Percentiles rank a stretch among this genome's conserved stretches.
These are phyloP conservation scores for Cystofilobasidium bisporidii DNA, from an alignment of 768 basidiomycete genomes.

Conservation along the genomic window DNA sequence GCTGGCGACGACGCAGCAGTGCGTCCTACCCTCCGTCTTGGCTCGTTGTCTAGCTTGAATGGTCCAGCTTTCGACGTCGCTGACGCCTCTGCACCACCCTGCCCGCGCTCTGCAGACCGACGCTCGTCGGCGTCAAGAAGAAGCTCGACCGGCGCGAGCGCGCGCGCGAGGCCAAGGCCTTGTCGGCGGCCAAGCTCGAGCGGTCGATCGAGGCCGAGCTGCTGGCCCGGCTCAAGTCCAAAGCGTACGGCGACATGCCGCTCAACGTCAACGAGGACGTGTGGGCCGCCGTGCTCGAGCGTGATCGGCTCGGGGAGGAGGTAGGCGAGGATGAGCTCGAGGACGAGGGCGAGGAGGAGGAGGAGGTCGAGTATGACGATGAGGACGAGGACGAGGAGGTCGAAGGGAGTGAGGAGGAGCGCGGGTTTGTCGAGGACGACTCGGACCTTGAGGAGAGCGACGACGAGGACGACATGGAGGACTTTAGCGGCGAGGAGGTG, in stretches of 20 bases:
- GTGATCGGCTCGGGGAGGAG: conserved; percentile 45
- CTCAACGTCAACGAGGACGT: conserved; percentile 96
- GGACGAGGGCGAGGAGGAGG: conserved; percentile 36
- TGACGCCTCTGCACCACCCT: no score
- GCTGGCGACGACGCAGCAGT: conserved; percentile 77
- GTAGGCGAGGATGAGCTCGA: conserved; percentile 38
- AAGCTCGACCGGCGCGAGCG: conserved; percentile 89
- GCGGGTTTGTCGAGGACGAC: conserved; percentile 16
- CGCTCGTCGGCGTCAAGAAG: conserved; percentile 90
- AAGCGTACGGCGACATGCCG: conserved; percentile 94
- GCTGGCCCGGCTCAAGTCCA: conserved; percentile 85
- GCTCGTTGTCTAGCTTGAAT: not conserved
- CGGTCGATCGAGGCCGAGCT: conserved; percentile 92
- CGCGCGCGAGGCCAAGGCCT: conserved; percentile 85
- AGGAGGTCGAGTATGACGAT: conserved; percentile 9
- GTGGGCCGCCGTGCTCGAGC: conserved; percentile 83
- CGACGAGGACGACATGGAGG: conserved; percentile 55
- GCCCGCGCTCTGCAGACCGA: conserved; percentile 52
- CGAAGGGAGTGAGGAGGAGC: conserved; percentile 9
- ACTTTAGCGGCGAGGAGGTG: conserved; percentile 39
- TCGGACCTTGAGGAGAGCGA: conserved; percentile 46
- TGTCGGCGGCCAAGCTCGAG: conserved; percentile 90
- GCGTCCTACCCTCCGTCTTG: conserved; percentile 36
- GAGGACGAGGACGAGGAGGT: conserved; percentile 4
- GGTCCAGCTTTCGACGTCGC: not conserved